phyloP scores from a whole-genome alignment of 2,329 filamentous ascomycete genomes.

The Myotisia sp. region DNA sequence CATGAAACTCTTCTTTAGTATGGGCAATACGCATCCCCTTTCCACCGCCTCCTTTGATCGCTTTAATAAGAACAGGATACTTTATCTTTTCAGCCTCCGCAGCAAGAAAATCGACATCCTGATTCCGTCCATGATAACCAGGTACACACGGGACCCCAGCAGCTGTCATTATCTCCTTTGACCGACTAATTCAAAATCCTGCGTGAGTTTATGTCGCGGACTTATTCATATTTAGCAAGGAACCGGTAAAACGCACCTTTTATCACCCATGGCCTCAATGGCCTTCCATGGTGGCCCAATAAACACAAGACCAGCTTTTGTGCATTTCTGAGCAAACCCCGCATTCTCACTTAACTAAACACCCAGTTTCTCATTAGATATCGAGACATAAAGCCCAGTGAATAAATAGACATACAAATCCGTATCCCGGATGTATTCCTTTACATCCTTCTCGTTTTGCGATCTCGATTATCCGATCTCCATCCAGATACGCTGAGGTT shows the following conservation, averaged over 20 bases:
- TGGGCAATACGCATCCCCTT: constrained; percentile 57
- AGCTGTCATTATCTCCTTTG: constrained; percentile 90
- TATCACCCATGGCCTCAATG: constrained; percentile 75
- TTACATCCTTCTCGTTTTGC: constrained; percentile 77
- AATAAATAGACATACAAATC: constrained; percentile 42
- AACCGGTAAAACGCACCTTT: constrained; percentile 43
- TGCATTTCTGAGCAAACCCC: constrained; percentile 73
- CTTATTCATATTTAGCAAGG: not conserved
- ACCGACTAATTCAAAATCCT: constrained; percentile 36
- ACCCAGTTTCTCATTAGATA: not conserved
- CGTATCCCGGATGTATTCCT: constrained; percentile 91
- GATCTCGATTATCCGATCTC: constrained; percentile 76
- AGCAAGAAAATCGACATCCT: constrained; percentile 50
- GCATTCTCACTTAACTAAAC: constrained; percentile 70
- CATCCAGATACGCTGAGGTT: constrained; percentile 79
- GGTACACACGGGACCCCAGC: constrained; percentile 95
- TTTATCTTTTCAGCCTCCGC: constrained; percentile 58
- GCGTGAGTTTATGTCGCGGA: not conserved
- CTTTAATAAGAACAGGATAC: constrained; percentile 51
- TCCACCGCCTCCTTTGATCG: constrained; percentile 50
- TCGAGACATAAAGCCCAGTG: not conserved
- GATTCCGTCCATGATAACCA: constrained; percentile 80
- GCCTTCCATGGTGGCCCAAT: constrained; percentile 77
- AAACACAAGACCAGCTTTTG: constrained; percentile 80
- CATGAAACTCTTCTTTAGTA: constrained; percentile 43